Conservation (phyloP, 306 rosid species). For the Spatholobus suberectus region DNA sequence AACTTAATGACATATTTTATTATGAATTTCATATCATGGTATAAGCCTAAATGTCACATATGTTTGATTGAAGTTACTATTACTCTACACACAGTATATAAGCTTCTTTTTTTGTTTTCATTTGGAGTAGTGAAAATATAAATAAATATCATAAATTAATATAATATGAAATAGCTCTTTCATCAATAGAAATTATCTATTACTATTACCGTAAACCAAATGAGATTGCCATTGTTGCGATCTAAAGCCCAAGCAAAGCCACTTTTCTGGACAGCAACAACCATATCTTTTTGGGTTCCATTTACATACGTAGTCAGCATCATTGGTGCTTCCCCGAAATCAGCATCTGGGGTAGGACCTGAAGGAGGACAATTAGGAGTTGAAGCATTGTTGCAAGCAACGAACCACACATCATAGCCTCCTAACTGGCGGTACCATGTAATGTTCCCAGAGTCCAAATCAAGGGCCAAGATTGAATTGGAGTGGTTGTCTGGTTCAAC, state of each 20-base stretch:
- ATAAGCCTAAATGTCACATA: neutral
- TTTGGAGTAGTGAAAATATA: neutral
- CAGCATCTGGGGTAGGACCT: slow-evolving; percentile 65
- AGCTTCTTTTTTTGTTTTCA: neutral
- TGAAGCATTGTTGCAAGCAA: slow-evolving; percentile 52
- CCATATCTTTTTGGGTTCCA: slow-evolving; percentile 52
- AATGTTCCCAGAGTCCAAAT: slow-evolving; percentile 57
- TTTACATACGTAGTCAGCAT: slow-evolving; percentile 49
- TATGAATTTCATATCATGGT: neutral
- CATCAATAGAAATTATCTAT: neutral
- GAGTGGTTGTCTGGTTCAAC: slow-evolving; percentile 67
- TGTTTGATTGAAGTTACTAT: neutral
- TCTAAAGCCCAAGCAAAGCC: slow-evolving; percentile 78
- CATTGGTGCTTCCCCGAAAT: slow-evolving; percentile 77
- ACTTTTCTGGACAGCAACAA: slow-evolving; percentile 73
- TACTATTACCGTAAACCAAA: slow-evolving; percentile 53
- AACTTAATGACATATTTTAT: neutral
- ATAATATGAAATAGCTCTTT: neutral
- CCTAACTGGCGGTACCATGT: slow-evolving; percentile 70
- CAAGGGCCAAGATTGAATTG: slow-evolving; percentile 69
- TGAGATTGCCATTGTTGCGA: slow-evolving; percentile 54
- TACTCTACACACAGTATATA: neutral
- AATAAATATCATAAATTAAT: neutral
- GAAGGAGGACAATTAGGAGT: slow-evolving; percentile 57
- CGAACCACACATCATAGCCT: slow-evolving; percentile 75